Conservation (phyloP, 1,284 basidiomycete genomes). For the Fomes fomentarius region DNA sequence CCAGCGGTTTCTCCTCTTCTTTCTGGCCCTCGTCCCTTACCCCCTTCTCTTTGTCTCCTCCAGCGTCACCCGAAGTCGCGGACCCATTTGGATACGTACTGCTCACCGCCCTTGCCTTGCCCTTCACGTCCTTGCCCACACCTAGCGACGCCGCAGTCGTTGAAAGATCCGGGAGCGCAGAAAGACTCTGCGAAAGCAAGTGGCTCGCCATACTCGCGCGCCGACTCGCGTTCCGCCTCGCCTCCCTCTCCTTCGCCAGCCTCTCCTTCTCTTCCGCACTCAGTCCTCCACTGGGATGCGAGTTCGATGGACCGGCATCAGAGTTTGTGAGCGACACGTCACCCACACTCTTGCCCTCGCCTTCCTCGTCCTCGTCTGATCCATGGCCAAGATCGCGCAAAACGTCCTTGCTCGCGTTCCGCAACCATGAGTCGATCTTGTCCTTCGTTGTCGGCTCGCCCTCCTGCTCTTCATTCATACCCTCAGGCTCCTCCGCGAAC, state of each 20-base stretch:
- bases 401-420: slow-evolving; percentile 18
- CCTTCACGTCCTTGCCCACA: slow-evolving; percentile 38
- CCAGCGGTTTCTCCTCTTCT: slow-evolving; percentile 1
- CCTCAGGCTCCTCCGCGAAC: background rate
- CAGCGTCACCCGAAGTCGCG: too few relatives aligned
- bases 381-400: slow-evolving; percentile 16
- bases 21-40: background rate
- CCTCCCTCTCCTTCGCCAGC: slow-evolving; percentile 21
- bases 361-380: background rate
- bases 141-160: slow-evolving; percentile 41
- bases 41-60: too few relatives aligned
- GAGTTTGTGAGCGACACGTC: slow-evolving; percentile 1
- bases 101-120: slow-evolving; percentile 19
- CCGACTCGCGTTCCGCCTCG: slow-evolving; percentile 46
- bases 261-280: slow-evolving; percentile 29
- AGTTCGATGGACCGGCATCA: background rate
- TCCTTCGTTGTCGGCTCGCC: slow-evolving; percentile 15
- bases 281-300: background rate
- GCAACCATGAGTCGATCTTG: slow-evolving; percentile 20
- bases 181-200: slow-evolving; percentile 59
- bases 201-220: slow-evolving; percentile 63
- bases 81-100: slow-evolving; percentile 2
- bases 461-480: too few relatives aligned
- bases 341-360: background rate
- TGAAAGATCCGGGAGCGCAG: slow-evolving; percentile 44